Evolutionary conservation across 176 grass and related monocot genomes (phyloP), one percentile per base, ranked within the genome.

Genomic region (Ampelocalamus luodianensis): DNA sequence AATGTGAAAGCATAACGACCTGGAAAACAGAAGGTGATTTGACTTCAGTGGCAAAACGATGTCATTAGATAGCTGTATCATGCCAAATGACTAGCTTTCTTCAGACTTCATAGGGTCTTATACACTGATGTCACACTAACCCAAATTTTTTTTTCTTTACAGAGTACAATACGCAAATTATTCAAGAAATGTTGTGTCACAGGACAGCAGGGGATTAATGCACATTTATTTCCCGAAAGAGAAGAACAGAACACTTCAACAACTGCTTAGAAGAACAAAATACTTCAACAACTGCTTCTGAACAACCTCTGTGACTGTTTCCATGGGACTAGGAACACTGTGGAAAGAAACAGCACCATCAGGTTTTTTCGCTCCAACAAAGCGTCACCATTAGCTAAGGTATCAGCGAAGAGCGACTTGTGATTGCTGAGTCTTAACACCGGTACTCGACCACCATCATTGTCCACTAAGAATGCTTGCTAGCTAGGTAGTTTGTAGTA

Each of bases 391-490:
- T 79, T 87, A 87, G 79, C 66, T 83, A 32, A 78, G 50, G 79
- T 83, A 74, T 87, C 84, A 58, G 69, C 15, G 13, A 90, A 67
- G 36, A 44, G 83, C 54, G 27, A 49, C 20, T 37, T 32, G 26
- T 79, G 80, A 90, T 87, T 79, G 84, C 39, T 51, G 58, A 83
- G 68, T 90, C 76, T 72, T 83, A 79, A 83, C 68, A 91, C 81
- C 17, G 24, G 61, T 79, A 66, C 24, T 80, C n/a, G 66, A 68
- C 60, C 69, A 87, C 67, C 76, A 76, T 77, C 29, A 74, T 61
- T 80, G 74, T 87, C 79, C 42, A 59, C 68, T 83, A 51, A 83
- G 44, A 58, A 75, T 53, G 75, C 13, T 61, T 50, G 68, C 74
- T 61, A 83, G 84, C 73, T 78, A 73, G 84, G 76, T 78, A 58